Conservation (phyloP, 2,329 filamentous ascomycete species). For the Diaporthe eres region DNA sequence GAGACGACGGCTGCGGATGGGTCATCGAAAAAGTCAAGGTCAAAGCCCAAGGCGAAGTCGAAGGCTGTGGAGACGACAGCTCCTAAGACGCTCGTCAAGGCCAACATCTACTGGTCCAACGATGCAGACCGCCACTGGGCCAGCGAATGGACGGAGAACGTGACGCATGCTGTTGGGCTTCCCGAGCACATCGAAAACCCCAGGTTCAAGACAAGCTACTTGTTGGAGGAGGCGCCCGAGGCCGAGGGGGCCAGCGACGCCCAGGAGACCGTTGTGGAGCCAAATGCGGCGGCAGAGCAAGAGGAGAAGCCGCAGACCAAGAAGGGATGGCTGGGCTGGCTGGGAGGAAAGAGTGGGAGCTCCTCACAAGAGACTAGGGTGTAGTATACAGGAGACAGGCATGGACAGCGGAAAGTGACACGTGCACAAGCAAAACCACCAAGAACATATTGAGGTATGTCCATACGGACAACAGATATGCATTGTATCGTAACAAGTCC, state of each 20-base stretch:
- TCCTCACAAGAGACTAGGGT: conserved; percentile 36
- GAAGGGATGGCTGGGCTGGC: conserved; percentile 38
- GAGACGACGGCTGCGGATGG: conserved; percentile 36
- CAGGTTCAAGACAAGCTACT: conserved; percentile 38
- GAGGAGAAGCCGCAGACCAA: conserved; percentile 20
- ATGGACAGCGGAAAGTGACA: background rate
- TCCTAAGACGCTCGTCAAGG: conserved; percentile 51
- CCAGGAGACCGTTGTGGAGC: background rate
- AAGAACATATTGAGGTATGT: conserved; percentile 24
- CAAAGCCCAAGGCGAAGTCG: background rate
- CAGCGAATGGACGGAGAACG: conserved; percentile 65
- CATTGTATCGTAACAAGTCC: conserved; percentile 24
- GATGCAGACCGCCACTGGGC: conserved; percentile 63
- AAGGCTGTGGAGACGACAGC: background rate
- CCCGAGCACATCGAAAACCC: conserved; percentile 42
- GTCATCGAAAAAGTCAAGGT: background rate
- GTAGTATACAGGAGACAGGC: background rate
- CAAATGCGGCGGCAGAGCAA: background rate
- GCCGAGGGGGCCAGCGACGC: background rate
- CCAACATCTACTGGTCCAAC: conserved; percentile 67
- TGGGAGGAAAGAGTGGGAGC: conserved; percentile 32
- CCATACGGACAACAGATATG: background rate
- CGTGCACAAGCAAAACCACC: conserved; percentile 4
- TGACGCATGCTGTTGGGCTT: conserved; percentile 63
- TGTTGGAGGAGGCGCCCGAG: conserved; percentile 5